Percentiles rank a stretch among this genome's conserved stretches.
Evolutionary conservation across 2,329 filamentous ascomycete genomes (phyloP).

Genomic region (Dactylellina sp.): DNA sequence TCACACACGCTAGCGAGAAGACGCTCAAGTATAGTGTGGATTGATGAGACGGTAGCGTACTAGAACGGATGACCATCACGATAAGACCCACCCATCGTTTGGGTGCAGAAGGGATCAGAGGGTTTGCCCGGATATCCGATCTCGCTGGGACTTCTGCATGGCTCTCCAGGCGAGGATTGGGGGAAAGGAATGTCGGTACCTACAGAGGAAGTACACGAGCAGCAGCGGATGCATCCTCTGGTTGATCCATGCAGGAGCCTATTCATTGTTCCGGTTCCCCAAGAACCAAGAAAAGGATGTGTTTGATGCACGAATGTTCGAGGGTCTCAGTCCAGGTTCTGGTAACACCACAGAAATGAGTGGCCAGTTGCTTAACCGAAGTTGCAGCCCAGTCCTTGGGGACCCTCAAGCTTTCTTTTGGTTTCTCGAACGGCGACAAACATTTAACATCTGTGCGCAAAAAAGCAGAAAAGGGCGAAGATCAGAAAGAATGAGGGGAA

Average conservation of each 20-base stretch:
- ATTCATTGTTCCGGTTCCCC: slow-evolving; percentile 20
- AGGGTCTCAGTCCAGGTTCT: slow-evolving; percentile 4
- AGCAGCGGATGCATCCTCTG: slow-evolving; percentile 16
- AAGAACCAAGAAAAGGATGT: slow-evolving; percentile 4
- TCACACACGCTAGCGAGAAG: neutral
- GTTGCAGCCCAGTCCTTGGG: slow-evolving; percentile 22
- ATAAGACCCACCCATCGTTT: slow-evolving; percentile 23
- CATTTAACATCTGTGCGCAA: slow-evolving; percentile 42
- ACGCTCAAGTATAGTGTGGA: slow-evolving; percentile 1
- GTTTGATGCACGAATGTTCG: neutral
- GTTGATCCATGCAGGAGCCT: slow-evolving; percentile 38
- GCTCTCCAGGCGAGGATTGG: slow-evolving; percentile 2
- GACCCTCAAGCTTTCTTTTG: slow-evolving; percentile 14
- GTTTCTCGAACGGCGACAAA: slow-evolving; percentile 22
- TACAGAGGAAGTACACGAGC: neutral
- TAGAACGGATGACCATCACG: slow-evolving; percentile 27
- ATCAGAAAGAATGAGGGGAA: too few relatives aligned
- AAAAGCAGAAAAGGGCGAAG: slow-evolving; percentile 29
- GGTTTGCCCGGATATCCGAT: slow-evolving; percentile 24
- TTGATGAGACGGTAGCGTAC: slow-evolving; percentile 13
- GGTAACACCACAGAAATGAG: slow-evolving; percentile 37
- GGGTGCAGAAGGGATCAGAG: slow-evolving; percentile 25
- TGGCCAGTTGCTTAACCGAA: slow-evolving; percentile 42
- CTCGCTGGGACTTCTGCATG: slow-evolving; percentile 5
- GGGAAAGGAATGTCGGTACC: slow-evolving; percentile 1